phyloP scores from a whole-genome alignment of 2,329 filamentous ascomycete species.

The Escovopsis sp. region DNA sequence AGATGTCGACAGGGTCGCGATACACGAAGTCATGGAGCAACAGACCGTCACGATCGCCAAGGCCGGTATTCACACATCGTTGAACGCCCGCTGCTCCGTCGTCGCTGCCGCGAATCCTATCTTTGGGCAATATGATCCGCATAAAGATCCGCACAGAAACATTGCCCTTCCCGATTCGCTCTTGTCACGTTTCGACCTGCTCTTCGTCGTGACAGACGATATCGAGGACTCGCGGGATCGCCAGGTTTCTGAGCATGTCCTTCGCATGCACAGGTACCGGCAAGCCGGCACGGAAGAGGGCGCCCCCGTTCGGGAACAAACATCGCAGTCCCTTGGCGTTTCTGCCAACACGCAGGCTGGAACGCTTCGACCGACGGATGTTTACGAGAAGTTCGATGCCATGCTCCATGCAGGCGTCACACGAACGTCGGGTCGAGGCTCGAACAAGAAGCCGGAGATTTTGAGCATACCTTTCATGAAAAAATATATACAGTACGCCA shows the following conservation, averaged over 20 bases:
- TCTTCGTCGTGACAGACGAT: conserved; percentile 96
- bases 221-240: conserved; percentile 89
- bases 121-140: conserved; percentile 94
- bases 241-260: conserved; percentile 86
- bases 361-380: conserved; percentile 63
- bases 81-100: conserved; percentile 94
- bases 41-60: conserved; percentile 99
- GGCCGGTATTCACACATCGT: conserved; percentile 90
- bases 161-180: conserved; percentile 94
- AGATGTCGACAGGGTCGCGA: conserved; percentile 91
- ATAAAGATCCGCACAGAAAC: conserved; percentile 98
- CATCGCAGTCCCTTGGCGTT: conserved; percentile 71
- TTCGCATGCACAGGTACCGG: conserved; percentile 93
- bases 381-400: conserved; percentile 90
- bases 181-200: conserved; percentile 91
- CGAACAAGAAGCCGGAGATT: conserved; percentile 68
- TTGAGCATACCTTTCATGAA: conserved; percentile 97
- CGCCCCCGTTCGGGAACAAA: conserved; percentile 80
- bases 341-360: conserved; percentile 65
- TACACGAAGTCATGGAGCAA: conserved; percentile 99
- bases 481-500: conserved; percentile 98
- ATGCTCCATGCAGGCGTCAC: conserved; percentile 92
- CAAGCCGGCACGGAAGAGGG: conserved; percentile 88
- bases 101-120: conserved; percentile 94
- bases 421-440: conserved; percentile 56